Evolutionary conservation across 345 rosid species (phyloP).

Genomic region (Acer saccharum): DNA sequence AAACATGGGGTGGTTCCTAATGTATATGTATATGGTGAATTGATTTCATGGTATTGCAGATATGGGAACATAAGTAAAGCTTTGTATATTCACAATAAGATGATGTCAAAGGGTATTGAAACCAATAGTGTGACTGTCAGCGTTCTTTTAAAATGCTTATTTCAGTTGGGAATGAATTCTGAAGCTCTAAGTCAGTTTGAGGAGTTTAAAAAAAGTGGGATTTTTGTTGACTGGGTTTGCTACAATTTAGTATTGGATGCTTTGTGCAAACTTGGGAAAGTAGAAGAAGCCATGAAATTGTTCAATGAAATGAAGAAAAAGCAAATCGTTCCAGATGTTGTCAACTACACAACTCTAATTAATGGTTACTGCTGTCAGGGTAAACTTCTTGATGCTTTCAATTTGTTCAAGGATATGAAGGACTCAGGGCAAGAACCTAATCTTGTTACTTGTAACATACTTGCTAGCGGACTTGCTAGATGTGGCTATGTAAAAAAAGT

Average conservation of each 20-base stretch:
- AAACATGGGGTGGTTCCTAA: constrained; percentile 47
- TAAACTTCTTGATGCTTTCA: constrained; percentile 46
- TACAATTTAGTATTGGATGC: constrained; percentile 57
- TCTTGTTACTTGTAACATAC: constrained; percentile 51
- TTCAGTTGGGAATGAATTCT: constrained; percentile 41
- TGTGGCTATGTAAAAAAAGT: constrained; percentile 46
- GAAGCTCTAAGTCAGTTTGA: constrained; percentile 43
- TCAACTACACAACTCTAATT: constrained; percentile 75
- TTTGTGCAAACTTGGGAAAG: constrained; percentile 59
- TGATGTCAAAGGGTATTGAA: constrained; percentile 54
- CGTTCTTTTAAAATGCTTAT: constrained; percentile 58
- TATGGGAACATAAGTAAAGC: constrained; percentile 47
- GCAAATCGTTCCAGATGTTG: constrained; percentile 48
- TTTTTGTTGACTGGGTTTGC: constrained; percentile 58
- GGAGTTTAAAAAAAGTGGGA: constrained; percentile 37
- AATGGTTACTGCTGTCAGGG: constrained; percentile 61
- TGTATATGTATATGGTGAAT: constrained; percentile 37
- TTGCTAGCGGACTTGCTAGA: constrained; percentile 55
- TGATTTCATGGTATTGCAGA: constrained; percentile 57
- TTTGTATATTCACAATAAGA: constrained; percentile 38
- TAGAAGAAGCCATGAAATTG: constrained; percentile 55
- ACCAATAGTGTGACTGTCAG: constrained; percentile 55
- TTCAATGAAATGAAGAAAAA: constrained; percentile 59
- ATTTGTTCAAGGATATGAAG: constrained; percentile 56
- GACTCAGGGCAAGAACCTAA: constrained; percentile 49